Evolutionary conservation across 768 basidiomycete genomes (phyloP).

Genomic region (Suillus sp.): DNA sequence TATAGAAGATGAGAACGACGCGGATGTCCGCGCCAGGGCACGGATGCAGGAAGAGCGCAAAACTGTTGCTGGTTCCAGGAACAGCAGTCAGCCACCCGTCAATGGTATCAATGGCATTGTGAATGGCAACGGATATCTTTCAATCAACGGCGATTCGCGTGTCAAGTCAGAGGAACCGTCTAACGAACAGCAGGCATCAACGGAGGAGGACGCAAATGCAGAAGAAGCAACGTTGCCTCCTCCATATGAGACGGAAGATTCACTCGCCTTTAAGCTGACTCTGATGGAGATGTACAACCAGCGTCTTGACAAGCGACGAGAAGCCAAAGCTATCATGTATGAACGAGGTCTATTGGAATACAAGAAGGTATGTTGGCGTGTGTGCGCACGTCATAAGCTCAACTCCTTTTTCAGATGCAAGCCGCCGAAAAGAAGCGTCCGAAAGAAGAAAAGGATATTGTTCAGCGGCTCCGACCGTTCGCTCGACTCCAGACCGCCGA

Average conservation of each 20-base stretch:
- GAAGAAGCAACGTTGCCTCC: conserved; percentile 74
- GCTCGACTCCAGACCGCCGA: conserved; percentile 87
- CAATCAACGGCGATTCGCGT: conserved; percentile 40
- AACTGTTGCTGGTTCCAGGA: conserved; percentile 20
- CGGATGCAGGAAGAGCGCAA: conserved; percentile 45
- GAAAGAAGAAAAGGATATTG: conserved; percentile 89
- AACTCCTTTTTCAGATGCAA: conserved; percentile 62
- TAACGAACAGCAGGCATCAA: conserved; percentile 36
- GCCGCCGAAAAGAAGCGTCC: conserved; percentile 88
- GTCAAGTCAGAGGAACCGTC: conserved; percentile 50
- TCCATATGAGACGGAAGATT: conserved; percentile 82
- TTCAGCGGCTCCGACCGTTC: conserved; percentile 88
- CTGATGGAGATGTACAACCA: conserved; percentile 91
- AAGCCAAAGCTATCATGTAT: conserved; percentile 88
- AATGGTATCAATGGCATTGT: conserved; percentile 30
- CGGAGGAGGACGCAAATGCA: conserved; percentile 57
- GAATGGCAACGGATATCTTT: conserved; percentile 41
- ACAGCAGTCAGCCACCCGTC: conserved; percentile 26
- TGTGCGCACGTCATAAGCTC: conserved; percentile 12
- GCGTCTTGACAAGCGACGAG: conserved; percentile 80
- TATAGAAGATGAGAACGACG: conserved; percentile 75
- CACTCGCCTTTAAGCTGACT: conserved; percentile 85
- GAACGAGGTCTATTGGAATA: conserved; percentile 90
- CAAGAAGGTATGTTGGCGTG: conserved; percentile 71
- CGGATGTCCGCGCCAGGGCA: conserved; percentile 60